These are phyloP conservation scores for Phlebopus sp. DNA, from an alignment of 1,284 basidiomycete species.

Conservation along the genomic window DNA sequence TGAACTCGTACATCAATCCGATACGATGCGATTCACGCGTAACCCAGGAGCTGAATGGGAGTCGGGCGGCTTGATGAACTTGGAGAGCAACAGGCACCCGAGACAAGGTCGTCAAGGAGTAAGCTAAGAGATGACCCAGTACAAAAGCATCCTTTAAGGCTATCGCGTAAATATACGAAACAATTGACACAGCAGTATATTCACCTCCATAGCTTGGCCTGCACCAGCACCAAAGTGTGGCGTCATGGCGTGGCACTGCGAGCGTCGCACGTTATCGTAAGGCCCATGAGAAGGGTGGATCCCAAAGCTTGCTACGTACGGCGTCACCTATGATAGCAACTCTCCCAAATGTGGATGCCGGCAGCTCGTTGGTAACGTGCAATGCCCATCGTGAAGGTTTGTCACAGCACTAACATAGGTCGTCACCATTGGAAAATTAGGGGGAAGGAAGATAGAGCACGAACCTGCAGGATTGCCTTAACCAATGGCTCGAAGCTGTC, in stretches of 20 bases:
- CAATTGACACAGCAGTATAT: slow-evolving; percentile 19
- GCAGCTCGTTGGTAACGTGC: slow-evolving; percentile 26
- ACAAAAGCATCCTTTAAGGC: slow-evolving; percentile 29
- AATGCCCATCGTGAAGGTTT: slow-evolving; percentile 23
- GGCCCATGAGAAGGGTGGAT: neutral
- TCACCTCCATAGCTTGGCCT: slow-evolving; percentile 23
- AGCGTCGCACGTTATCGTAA: neutral
- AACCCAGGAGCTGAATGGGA: slow-evolving; percentile 4
- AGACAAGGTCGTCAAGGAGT: slow-evolving; percentile 13
- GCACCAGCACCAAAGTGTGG: slow-evolving; percentile 24
- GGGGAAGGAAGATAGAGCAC: neutral
- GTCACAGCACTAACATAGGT: slow-evolving; percentile 3
- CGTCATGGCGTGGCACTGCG: slow-evolving; percentile 24
- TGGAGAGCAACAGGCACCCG: slow-evolving; percentile 19
- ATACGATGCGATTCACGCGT: neutral
- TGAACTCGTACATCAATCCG: slow-evolving; percentile 1
- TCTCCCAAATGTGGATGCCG: slow-evolving; percentile 21
- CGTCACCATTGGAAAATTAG: slow-evolving; percentile 1
- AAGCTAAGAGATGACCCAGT: slow-evolving; percentile 27
- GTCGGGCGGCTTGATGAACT: slow-evolving; percentile 27
- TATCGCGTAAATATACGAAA: neutral
- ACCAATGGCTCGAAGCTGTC: slow-evolving; percentile 42
- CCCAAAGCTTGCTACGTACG: slow-evolving; percentile 11
- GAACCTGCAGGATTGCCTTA: slow-evolving; percentile 37
- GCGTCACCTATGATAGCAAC: slow-evolving; percentile 34